Evolutionary conservation across 139 green algal species (phyloP), one percentile per base, ranked within the genome.

Genomic region (Gonium pectorale): DNA sequence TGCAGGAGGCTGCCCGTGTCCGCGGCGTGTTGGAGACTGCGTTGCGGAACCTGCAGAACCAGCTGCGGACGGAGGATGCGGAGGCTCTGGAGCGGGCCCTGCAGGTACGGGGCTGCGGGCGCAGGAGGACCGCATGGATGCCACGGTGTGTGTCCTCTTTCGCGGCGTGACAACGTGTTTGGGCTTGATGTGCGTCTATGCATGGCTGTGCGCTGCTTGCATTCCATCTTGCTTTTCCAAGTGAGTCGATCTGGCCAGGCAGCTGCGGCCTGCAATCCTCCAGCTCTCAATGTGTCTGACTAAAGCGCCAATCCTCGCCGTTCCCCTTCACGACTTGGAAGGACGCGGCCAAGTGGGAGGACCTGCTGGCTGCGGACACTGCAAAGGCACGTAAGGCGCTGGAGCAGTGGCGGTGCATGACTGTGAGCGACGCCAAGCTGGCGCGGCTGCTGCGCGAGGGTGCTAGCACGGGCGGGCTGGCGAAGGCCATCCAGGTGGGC

Each of bases 341-440:
- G 86, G 86, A 73, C 43, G 86, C 86, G 0, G 60, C 26, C 44
- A 83, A 70, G 7, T 89, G 89, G 80, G 86, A 90, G 37, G 90
- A 89, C 0, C 78, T 95, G 69, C 83, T 95, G 87, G 59, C 71
- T 17, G 71, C 87, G 8, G 94, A 96, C n/a, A 77, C 90, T 5
- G 63, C 54, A 1, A 67, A 71, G 35, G 93, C 92, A 1, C 72
- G 87, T 41, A 91, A 94, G 68, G 63, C 74, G 22, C 74, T 97
- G 75, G 90, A 92, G 40, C 75, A 83, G 0, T 96, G 91, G 92
- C 88, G 89, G 27, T 46, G n/a, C 15, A 86, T 90, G 24, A 80
- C 85, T 6, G 87, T 89, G 15, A 90, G 87, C 22, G 91, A 95
- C 59, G 90, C 88, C 33, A 94, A 93, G 87, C 93, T 97, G 49